These are phyloP conservation scores for Penicillium sp. DNA, from an alignment of 2,329 filamentous ascomycete species.

Conservation along the genomic window DNA sequence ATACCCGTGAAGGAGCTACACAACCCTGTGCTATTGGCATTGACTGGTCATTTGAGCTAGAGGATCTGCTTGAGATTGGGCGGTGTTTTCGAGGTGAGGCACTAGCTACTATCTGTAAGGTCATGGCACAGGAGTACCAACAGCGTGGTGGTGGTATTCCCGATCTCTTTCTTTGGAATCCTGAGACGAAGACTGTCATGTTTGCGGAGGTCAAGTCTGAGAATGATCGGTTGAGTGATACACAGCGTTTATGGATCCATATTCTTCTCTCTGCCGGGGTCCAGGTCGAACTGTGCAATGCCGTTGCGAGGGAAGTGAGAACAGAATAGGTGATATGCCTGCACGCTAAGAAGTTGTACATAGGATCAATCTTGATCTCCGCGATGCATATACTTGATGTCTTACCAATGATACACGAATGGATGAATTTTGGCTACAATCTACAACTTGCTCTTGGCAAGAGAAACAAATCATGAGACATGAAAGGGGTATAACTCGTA, in stretches of 20 bases:
- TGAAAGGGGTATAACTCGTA: slow-evolving; percentile 22
- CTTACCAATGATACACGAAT: neutral
- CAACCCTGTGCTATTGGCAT: slow-evolving; percentile 87
- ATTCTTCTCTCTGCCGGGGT: slow-evolving; percentile 83
- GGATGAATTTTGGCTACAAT: neutral
- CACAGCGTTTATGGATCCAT: slow-evolving; percentile 95
- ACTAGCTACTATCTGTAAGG: slow-evolving; percentile 81
- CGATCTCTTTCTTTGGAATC: slow-evolving; percentile 86
- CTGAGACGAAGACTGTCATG: slow-evolving; percentile 62
- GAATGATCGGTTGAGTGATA: slow-evolving; percentile 94
- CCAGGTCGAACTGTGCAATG: slow-evolving; percentile 76
- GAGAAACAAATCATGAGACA: neutral
- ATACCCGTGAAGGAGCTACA: slow-evolving; percentile 66
- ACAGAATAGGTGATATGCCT: slow-evolving; percentile 1
- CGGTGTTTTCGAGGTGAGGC: slow-evolving; percentile 76
- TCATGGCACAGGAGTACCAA: slow-evolving; percentile 92
- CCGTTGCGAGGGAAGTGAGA: slow-evolving; percentile 58
- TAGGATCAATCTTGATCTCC: neutral
- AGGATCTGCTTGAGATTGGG: slow-evolving; percentile 77
- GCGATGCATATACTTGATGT: neutral
- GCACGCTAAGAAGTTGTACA: neutral
- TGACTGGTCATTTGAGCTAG: slow-evolving; percentile 81
- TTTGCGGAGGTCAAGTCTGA: slow-evolving; percentile 79
- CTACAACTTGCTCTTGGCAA: neutral
- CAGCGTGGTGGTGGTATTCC: slow-evolving; percentile 84